Base-by-base conservation (phyloP, 1,284 basidiomycete genomes). In the Hypsizygus ulmarius region DNA sequence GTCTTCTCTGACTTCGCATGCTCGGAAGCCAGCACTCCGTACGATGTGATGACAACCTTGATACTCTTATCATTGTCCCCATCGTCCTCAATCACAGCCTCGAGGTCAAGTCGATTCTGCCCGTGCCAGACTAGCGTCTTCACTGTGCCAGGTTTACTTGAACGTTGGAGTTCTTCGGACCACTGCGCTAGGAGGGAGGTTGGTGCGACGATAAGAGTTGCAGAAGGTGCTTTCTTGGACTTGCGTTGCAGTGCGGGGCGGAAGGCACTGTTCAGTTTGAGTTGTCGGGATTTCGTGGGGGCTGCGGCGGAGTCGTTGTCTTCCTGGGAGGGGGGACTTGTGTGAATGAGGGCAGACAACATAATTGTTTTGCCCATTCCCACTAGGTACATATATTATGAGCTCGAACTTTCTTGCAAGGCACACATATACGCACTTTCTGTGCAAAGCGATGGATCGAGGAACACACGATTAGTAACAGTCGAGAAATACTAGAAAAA, bases 311-410 rank as follows among this genome's bases (percentile, higher is more conserved):
- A 49, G 15, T 66, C 62, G 0, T 57, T 52, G 19, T 69, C 61
- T n/a, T 66, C 51, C 33, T 78, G 75, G 1, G 72, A 66, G 14
- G 74, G 75, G 33, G 77, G 77, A 53, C 88, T 91, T 9, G 83
- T 84, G 57, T 97, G 93, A 19, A 98, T 88, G 32, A 98, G 78
- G 9, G 93, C 85, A 1, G 94, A 90, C 43, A 97, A 72, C 93
- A 97, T 96, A 60, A 96, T 94, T 0, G 96, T 97, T 71, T 99
- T 99, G 3, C 96, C 96, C 83, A 98, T 91, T 7, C 95, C 92
- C 91, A 87, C 81, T 88, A 45, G 34, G 45, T 12, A 39, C n/a
- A 16, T 25, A 21, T 3, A 43, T 34, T 1, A 16, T 46, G 19
- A 40, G 30, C 8, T 38, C n/a, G n/a, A 10, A 3, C 11, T 39